Percentiles rank a stretch among this genome's conserved stretches.
phyloP scores from a whole-genome alignment of 2,329 filamentous ascomycete species.

The Ceratocystis variospora region DNA sequence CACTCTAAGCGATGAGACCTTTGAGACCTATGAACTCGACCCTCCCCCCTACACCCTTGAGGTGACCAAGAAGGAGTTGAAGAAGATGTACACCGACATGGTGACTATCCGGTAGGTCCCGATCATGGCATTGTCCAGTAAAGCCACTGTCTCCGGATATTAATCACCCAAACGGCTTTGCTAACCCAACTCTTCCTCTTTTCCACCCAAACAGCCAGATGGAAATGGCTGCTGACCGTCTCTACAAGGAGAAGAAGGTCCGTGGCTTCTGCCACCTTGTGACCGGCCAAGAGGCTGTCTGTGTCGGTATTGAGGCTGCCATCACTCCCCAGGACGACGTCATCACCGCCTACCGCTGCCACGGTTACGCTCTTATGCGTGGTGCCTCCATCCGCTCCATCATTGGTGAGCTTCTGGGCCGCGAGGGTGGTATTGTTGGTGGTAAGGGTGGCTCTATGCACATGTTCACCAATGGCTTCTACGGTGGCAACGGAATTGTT shows the following conservation, averaged over 20 bases:
- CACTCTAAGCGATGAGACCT: conserved; percentile 91
- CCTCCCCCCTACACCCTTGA: conserved; percentile 84
- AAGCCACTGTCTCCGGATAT: neutral
- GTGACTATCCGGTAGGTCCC: conserved; percentile 63
- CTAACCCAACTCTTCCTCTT: neutral
- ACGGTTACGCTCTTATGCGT: conserved; percentile 96
- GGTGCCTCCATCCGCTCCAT: conserved; percentile 81
- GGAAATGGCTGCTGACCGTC: conserved; percentile 97
- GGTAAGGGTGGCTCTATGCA: conserved; percentile 99
- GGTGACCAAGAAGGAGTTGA: conserved; percentile 94
- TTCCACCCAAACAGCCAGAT: conserved; percentile 56
- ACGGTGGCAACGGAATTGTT: conserved; percentile 97
- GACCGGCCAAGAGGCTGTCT: conserved; percentile 93
- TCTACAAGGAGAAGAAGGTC: conserved; percentile 99
- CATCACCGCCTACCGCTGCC: conserved; percentile 97
- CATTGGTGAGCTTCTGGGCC: conserved; percentile 88
- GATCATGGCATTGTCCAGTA: too few species aligned
- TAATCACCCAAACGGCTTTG: neutral
- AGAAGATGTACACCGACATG: conserved; percentile 99
- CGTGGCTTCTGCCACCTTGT: conserved; percentile 99
- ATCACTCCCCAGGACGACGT: conserved; percentile 83
- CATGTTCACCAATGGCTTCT: conserved; percentile 98
- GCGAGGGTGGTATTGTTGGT: conserved; percentile 91
- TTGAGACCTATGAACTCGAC: conserved; percentile 98
- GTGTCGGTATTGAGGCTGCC: conserved; percentile 91